These are phyloP conservation scores for Emmonsiellopsis sp. DNA, from an alignment of 2,329 filamentous ascomycete species.

Conservation along the genomic window DNA sequence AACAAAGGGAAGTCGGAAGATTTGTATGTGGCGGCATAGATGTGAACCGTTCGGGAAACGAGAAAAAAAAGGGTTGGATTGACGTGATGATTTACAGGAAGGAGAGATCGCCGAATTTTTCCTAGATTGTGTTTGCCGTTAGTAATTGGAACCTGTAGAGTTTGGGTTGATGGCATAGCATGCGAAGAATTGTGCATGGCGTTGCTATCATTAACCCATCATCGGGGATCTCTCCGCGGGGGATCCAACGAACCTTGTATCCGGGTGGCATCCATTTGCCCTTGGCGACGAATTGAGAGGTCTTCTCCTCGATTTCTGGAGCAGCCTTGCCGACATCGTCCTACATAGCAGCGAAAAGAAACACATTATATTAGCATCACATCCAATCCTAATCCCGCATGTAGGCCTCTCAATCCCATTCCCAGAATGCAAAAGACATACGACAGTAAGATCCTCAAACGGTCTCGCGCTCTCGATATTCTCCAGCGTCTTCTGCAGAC, in stretches of 20 bases:
- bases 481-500: slow-evolving; percentile 86
- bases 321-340: slow-evolving; percentile 91
- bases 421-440: slow-evolving; percentile 46
- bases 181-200: neutral
- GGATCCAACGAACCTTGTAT: slow-evolving; percentile 73
- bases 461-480: slow-evolving; percentile 95
- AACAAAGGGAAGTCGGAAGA: neutral
- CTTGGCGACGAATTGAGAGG: slow-evolving; percentile 87
- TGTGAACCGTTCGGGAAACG: neutral
- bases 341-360: slow-evolving; percentile 36
- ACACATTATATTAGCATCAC: neutral
- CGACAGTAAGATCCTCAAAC: slow-evolving; percentile 94
- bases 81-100: slow-evolving; percentile 58
- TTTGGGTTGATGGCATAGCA: neutral
- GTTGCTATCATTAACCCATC: neutral
- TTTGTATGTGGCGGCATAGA: neutral
- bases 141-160: slow-evolving; percentile 14
- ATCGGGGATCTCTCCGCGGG: neutral
- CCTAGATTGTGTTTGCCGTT: slow-evolving; percentile 44
- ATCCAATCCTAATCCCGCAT: neutral
- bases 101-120: slow-evolving; percentile 98
- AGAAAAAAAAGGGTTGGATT: neutral
- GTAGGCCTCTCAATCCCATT: neutral
- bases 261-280: slow-evolving; percentile 96
- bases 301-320: slow-evolving; percentile 97